phyloP scores from a whole-genome alignment of 2,329 filamentous ascomycete genomes.

The Drechmeria coniospora region DNA sequence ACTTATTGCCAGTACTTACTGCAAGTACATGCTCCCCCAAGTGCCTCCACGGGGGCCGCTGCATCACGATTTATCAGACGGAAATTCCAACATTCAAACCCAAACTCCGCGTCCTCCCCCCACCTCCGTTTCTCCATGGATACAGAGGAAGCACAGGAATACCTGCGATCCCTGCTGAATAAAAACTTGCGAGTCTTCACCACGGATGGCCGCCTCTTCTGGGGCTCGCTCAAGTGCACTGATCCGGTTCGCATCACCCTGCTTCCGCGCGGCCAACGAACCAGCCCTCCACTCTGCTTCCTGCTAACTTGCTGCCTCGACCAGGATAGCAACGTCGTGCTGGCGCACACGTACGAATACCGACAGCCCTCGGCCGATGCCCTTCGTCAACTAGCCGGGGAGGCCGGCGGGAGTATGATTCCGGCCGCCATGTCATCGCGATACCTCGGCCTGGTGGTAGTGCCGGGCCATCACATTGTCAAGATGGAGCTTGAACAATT shows the following conservation, averaged over 20 bases:
- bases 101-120: neutral
- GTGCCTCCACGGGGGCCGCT: no score
- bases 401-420: slow-evolving; percentile 25
- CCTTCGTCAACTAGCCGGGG: slow-evolving; percentile 17
- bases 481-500: slow-evolving; percentile 82
- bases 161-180: slow-evolving; percentile 53
- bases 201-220: slow-evolving; percentile 74
- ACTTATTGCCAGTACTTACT: no score
- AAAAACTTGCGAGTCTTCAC: slow-evolving; percentile 67
- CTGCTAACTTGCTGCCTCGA: neutral
- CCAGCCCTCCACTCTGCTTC: no score
- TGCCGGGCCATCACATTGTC: slow-evolving; percentile 72
- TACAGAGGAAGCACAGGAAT: slow-evolving; percentile 36
- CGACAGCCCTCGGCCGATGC: slow-evolving; percentile 48
- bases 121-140: slow-evolving; percentile 20
- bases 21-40: no score
- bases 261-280: neutral
- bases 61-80: no score
- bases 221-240: slow-evolving; percentile 86
- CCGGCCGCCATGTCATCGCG: slow-evolving; percentile 65
- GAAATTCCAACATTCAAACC: no score
- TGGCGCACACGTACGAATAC: slow-evolving; percentile 79
- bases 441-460: slow-evolving; percentile 76
- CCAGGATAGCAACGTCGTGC: slow-evolving; percentile 77
- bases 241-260: slow-evolving; percentile 50